Evolutionary conservation across 108 stramenopile species (phyloP).

Genomic region (Cyclotella kingstonii): DNA sequence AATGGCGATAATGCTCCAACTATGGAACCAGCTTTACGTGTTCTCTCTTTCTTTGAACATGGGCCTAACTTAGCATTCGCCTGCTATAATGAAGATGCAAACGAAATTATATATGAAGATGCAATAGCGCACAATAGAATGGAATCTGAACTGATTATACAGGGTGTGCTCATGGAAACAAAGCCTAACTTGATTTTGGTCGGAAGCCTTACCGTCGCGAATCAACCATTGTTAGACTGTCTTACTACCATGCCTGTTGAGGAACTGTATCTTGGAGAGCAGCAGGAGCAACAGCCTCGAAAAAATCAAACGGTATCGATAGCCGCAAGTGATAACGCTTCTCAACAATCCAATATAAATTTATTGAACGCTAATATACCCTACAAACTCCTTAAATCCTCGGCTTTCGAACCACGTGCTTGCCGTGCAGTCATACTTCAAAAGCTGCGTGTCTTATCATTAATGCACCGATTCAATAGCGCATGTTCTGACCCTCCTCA

Average conservation of each 20-base stretch:
- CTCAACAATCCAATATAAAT: not conserved
- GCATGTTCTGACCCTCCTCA: not conserved
- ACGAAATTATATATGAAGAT: slow-evolving; percentile 71
- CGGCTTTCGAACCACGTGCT: slow-evolving; percentile 61
- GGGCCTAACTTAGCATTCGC: slow-evolving; percentile 73
- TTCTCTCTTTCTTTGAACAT: slow-evolving; percentile 62
- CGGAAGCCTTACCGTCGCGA: slow-evolving; percentile 44
- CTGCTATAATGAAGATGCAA: slow-evolving; percentile 68
- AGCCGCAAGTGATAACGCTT: not conserved
- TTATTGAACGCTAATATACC: slow-evolving; percentile 37
- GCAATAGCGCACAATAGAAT: slow-evolving; percentile 31
- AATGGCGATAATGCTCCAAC: slow-evolving; percentile 16
- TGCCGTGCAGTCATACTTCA: slow-evolving; percentile 70
- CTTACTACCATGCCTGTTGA: slow-evolving; percentile 35
- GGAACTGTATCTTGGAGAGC: slow-evolving; percentile 2
- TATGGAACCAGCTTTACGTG: slow-evolving; percentile 54
- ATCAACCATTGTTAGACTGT: slow-evolving; percentile 45
- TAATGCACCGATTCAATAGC: slow-evolving; percentile 36
- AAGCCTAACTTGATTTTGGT: slow-evolving; percentile 72
- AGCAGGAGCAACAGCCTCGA: not conserved
- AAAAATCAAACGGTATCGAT: not conserved
- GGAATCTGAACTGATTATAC: slow-evolving; percentile 56
- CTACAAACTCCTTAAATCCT: slow-evolving; percentile 75
- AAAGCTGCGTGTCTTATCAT: slow-evolving; percentile 65
- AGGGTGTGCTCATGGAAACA: slow-evolving; percentile 46